phyloP scores from a whole-genome alignment of 106 monocot genomes.

The Cymbidium sinense region DNA sequence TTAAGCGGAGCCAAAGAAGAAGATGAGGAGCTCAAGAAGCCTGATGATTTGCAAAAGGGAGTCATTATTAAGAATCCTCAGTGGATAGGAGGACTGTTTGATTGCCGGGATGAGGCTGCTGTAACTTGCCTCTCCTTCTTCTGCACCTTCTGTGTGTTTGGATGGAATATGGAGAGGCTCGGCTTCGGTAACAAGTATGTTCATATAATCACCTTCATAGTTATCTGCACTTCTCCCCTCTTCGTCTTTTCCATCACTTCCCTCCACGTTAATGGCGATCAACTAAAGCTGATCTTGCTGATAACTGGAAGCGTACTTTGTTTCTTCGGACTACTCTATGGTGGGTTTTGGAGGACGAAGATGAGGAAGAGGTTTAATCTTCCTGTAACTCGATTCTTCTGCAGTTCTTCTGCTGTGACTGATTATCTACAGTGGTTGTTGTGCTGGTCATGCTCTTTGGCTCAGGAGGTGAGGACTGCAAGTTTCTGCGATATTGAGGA shows the following conservation, averaged over 20 bases:
- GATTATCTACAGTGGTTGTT: conserved; percentile 20
- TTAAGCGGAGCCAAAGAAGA: neutral
- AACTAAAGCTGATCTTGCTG: neutral
- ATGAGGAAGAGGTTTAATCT: conserved; percentile 11
- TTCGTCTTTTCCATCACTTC: conserved; percentile 10
- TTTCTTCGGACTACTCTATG: neutral
- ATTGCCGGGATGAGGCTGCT: conserved; percentile 18
- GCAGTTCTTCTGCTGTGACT: conserved; percentile 6
- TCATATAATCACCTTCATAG: conserved; percentile 13
- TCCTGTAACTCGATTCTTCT: conserved; percentile 1
- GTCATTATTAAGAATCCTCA: conserved; percentile 5
- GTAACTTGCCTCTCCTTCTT: conserved; percentile 16
- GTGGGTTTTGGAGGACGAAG: conserved; percentile 4
- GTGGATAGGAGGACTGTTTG: conserved; percentile 26
- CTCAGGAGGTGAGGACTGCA: neutral
- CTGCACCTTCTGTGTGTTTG: conserved; percentile 25
- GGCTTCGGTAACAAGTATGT: conserved; percentile 27
- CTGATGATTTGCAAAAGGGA: neutral
- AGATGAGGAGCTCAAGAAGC: neutral
- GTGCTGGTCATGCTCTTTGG: conserved; percentile 3
- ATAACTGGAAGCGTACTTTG: conserved; percentile 1
- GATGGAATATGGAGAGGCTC: conserved; percentile 21
- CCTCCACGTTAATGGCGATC: neutral
- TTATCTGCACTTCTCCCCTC: conserved; percentile 15
- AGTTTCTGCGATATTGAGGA: conserved; percentile 23